These are phyloP conservation scores for Phytophthora sansomeana DNA, from an alignment of 352 stramenopile genomes.

Conservation along the genomic window DNA sequence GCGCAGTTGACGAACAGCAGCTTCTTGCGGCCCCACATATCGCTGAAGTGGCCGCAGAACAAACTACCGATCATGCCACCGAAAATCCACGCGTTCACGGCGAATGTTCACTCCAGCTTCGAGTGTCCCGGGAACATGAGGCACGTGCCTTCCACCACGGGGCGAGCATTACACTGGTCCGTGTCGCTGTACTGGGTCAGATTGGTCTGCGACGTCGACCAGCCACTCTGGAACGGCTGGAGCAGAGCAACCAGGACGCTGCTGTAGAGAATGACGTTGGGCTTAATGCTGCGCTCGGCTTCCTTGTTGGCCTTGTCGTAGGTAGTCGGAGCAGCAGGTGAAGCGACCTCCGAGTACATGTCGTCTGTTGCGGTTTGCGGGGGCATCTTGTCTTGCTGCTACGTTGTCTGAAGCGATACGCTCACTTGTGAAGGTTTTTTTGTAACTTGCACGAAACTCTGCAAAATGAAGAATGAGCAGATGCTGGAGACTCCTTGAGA, in stretches of 20 bases:
- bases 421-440: neutral
- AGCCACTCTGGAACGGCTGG: conserved; percentile 59
- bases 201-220: conserved; percentile 63
- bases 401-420: neutral
- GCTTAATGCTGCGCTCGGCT: conserved; percentile 34
- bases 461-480: conserved; percentile 29
- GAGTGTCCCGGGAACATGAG: conserved; percentile 32
- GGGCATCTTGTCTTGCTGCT: conserved; percentile 25
- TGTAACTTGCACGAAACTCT: conserved; percentile 14
- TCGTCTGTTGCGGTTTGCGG: conserved; percentile 30
- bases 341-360: conserved; percentile 31
- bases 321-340: conserved; percentile 3
- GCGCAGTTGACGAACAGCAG: conserved; percentile 33
- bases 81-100: conserved; percentile 33
- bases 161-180: conserved; percentile 24
- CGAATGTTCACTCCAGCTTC: conserved; percentile 28
- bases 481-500: neutral
- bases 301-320: conserved; percentile 40
- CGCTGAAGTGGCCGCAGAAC: conserved; percentile 27
- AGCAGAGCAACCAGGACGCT: conserved; percentile 56
- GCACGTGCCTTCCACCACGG: conserved; percentile 25
- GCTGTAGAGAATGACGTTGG: conserved; percentile 50
- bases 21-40: conserved; percentile 31
- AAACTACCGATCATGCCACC: conserved; percentile 31
- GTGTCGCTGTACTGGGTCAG: conserved; percentile 41